These are phyloP conservation scores for Phlebiopsis flavidoalba DNA, from an alignment of 768 basidiomycete species.

Conservation along the genomic window DNA sequence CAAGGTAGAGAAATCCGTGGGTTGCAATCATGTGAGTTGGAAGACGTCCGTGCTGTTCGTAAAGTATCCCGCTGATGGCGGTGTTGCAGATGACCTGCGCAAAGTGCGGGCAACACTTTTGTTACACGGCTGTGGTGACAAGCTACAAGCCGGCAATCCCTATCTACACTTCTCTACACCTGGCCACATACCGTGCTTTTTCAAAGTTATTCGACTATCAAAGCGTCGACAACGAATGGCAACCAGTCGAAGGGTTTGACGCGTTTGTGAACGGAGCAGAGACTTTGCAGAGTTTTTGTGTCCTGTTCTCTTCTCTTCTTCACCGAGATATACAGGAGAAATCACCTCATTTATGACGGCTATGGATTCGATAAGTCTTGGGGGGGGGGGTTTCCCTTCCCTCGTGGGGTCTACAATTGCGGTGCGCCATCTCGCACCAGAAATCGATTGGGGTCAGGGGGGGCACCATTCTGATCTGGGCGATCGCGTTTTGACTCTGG, in stretches of 20 bases:
- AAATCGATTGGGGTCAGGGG: too few species aligned
- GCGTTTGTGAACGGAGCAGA: neutral
- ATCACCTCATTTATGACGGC: too few species aligned
- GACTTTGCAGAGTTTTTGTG: neutral
- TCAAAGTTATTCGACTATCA: constrained; percentile 61
- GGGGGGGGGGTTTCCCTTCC: too few species aligned
- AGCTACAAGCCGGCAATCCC: constrained; percentile 44
- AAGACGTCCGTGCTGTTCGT: neutral
- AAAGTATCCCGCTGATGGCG: constrained; percentile 3
- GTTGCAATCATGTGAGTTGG: constrained; percentile 78
- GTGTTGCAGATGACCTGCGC: constrained; percentile 66
- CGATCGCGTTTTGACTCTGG: too few species aligned
- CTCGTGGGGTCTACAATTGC: too few species aligned
- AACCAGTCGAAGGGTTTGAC: constrained; percentile 40
- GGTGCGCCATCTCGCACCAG: too few species aligned
- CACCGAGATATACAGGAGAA: too few species aligned
- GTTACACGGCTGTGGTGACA: constrained; percentile 71
- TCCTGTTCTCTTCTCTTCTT: too few species aligned
- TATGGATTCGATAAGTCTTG: too few species aligned
- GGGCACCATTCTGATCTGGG: too few species aligned
- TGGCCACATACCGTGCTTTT: constrained; percentile 50
- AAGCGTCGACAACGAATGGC: constrained; percentile 38
- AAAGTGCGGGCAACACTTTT: constrained; percentile 76
- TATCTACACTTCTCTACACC: constrained; percentile 65
- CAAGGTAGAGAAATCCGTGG: constrained; percentile 68